Evolutionary conservation across 768 basidiomycete genomes (phyloP).

Genomic region (Termitomyces bulborhizus): DNA sequence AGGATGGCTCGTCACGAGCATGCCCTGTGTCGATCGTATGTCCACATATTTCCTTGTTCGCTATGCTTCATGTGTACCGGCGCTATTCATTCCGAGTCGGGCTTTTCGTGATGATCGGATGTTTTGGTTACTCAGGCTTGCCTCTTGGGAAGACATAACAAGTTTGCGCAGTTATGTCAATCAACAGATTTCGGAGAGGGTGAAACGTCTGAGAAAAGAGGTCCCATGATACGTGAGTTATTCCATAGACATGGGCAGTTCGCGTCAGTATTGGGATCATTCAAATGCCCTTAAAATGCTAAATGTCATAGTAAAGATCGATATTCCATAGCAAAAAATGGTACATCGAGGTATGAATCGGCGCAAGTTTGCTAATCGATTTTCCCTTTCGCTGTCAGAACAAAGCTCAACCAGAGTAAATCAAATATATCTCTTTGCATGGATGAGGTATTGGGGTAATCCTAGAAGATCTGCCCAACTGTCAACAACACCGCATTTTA

Average conservation of each 20-base stretch:
- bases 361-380: too few relatives aligned
- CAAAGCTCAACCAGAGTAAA: too few relatives aligned
- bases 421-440: too few relatives aligned
- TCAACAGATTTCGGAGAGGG: neutral
- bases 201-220: neutral
- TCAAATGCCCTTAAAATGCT: neutral
- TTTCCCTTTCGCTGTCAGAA: too few relatives aligned
- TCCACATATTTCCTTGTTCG: neutral
- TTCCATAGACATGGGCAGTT: neutral
- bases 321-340: too few relatives aligned
- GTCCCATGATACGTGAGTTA: neutral
- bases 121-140: neutral
- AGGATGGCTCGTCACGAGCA: neutral
- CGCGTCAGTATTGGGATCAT: neutral
- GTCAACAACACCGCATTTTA: too few relatives aligned
- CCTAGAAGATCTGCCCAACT: too few relatives aligned
- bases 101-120: neutral
- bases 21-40: neutral
- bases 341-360: too few relatives aligned
- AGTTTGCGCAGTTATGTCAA: neutral
- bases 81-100: neutral
- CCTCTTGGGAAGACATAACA: neutral
- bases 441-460: too few relatives aligned
- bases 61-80: too few relatives aligned
- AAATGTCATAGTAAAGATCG: too few relatives aligned